Evolutionary conservation across 192 early-diverging fungal genomes (phyloP), one percentile per base, ranked within the genome.

Genomic region (Backusella luteola): DNA sequence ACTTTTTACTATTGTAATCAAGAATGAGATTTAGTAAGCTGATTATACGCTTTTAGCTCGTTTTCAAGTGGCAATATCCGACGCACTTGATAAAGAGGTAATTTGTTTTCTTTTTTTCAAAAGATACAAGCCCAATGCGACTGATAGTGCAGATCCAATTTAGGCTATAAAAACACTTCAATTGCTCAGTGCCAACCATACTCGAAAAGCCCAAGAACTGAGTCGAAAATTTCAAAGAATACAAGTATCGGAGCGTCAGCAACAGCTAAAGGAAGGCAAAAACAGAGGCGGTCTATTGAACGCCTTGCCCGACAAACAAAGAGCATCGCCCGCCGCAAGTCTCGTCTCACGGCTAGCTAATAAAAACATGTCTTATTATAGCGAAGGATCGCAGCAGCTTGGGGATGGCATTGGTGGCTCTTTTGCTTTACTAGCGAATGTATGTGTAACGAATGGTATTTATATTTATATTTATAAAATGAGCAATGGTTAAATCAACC

Each of bases 101-200:
- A 66, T 42, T 35, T 44, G 14, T 26, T 59, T 67, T 52, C 7
- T 73, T 38, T 53, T 3, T 63, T 63, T 63, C 11, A 29, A 11
- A 29, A 63, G 11, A 29, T 29, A 63, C 21, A 29, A 63, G 9
- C 26, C 53, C 53, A 63, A 63, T 63, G 56, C 56, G 56, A 63
- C 56, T 63, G 56, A 63, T 63, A 63, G 56, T 29, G 9, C 21
- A 63, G 56, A 59, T 38, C 17, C 44, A 56, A 39, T 46, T 70
- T 79, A 92, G 79, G 91, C 92, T 17, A 79, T 85, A 6, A 88
- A 83, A 73, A 92, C 92, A 4, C 84, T 95, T 4, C 87, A 87
- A 53, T 70, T 95, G 8, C 85, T 94, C 66, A 89, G 87, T 8
- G 80, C 87, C 0, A 92, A 86, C 56, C 94, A 95, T 81, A 89